A percentile compares a stretch with the other conserved stretches of the same genome.
Conservation (phyloP, 2,329 filamentous ascomycete genomes). For the Exophiala viscosa region DNA sequence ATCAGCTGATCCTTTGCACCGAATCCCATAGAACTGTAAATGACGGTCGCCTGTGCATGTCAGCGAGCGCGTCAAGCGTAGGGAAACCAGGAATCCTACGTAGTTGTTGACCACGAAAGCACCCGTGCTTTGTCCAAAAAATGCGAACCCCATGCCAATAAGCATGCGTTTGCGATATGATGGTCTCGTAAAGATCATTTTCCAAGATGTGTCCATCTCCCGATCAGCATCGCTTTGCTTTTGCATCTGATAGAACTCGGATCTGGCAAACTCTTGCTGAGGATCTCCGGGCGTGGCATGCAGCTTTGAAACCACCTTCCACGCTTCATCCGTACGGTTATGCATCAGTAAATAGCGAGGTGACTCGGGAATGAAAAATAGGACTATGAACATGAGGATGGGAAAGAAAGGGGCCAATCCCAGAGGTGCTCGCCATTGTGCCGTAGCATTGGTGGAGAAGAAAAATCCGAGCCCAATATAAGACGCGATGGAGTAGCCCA, state of each 20-base stretch:
- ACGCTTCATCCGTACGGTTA: slow-evolving; percentile 40
- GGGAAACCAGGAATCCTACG: neutral
- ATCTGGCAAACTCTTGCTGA: slow-evolving; percentile 35
- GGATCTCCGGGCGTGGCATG: slow-evolving; percentile 40
- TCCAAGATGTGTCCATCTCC: neutral
- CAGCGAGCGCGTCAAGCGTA: too few species aligned
- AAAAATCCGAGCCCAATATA: slow-evolving; percentile 17
- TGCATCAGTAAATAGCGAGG: slow-evolving; percentile 42
- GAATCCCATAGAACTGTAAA: neutral
- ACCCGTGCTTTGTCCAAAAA: neutral
- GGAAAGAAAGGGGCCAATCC: slow-evolving; percentile 32
- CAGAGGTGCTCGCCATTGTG: slow-evolving; percentile 26
- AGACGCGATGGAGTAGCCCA: slow-evolving; percentile 18
- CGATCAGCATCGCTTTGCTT: slow-evolving; percentile 41
- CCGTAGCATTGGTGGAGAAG: neutral
- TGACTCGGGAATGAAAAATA: slow-evolving; percentile 47
- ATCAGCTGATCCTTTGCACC: neutral
- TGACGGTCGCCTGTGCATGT: neutral
- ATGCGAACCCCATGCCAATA: neutral
- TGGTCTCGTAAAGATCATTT: neutral
- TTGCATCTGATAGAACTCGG: slow-evolving; percentile 43
- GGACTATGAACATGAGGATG: slow-evolving; percentile 34
- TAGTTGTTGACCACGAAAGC: neutral
- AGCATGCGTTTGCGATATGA: neutral
- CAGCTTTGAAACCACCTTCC: slow-evolving; percentile 39